Conservation (phyloP, 2,329 filamentous ascomycete genomes). For the Cercospora berteroae region DNA sequence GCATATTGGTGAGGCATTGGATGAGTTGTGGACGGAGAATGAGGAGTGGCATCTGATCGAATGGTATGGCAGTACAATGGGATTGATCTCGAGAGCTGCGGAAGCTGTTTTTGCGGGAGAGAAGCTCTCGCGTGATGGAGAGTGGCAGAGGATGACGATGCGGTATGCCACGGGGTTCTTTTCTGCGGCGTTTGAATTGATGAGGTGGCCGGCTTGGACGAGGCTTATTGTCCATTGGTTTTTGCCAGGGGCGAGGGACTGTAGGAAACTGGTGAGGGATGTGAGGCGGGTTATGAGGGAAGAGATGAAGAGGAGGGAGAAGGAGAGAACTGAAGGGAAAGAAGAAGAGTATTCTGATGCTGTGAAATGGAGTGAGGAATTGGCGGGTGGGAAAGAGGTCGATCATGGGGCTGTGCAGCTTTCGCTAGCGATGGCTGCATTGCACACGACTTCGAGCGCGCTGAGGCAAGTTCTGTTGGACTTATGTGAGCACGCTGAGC, state of each 20-base stretch:
- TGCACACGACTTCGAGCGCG: constrained; percentile 29
- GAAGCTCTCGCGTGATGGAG: constrained; percentile 38
- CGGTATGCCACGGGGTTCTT: constrained; percentile 42
- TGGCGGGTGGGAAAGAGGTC: constrained; percentile 16
- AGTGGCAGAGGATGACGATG: constrained; percentile 42
- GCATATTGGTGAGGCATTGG: constrained; percentile 5
- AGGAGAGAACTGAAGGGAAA: constrained; percentile 10
- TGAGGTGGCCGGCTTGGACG: constrained; percentile 36
- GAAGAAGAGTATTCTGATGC: constrained; percentile 26
- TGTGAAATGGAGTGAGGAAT: constrained; percentile 33
- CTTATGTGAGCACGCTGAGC: constrained; percentile 26
- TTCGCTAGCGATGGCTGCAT: constrained; percentile 21
- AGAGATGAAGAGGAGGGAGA: constrained; percentile 30
- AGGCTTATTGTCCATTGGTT: constrained; percentile 39
- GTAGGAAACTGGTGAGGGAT: constrained; percentile 35
- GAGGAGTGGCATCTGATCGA: constrained; percentile 32
- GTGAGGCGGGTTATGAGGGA: constrained; percentile 39
- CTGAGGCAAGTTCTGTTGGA: constrained; percentile 28
- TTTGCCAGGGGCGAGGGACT: constrained; percentile 38
- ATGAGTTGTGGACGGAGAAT: constrained; percentile 19
- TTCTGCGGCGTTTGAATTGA: constrained; percentile 36
- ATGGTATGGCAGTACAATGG: constrained; percentile 26
- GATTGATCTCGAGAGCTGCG: constrained; percentile 40
- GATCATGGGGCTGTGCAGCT: constrained; percentile 15
- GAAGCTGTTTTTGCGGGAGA: constrained; percentile 44